Evolutionary conservation across 768 basidiomycete genomes (phyloP).

Genomic region (Termitomyces sp.): DNA sequence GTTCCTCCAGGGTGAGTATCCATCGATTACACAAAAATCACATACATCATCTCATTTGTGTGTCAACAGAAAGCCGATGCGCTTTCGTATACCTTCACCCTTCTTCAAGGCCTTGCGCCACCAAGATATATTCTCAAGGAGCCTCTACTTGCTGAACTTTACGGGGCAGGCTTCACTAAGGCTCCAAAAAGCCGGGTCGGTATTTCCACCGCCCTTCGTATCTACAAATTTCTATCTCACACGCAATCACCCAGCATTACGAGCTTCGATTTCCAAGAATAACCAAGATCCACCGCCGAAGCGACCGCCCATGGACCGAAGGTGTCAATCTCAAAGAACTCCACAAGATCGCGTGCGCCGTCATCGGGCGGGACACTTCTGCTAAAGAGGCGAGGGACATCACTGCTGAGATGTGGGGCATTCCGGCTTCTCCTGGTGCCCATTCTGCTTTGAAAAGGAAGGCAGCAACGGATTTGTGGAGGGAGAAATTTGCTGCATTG

Average conservation of each 20-base stretch:
- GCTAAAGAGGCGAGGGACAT: constrained; percentile 50
- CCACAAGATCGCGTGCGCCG: constrained; percentile 51
- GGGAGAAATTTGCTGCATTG: constrained; percentile 31
- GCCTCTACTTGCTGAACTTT: constrained; percentile 70
- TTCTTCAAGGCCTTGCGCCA: constrained; percentile 42
- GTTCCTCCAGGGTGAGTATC: constrained; percentile 18
- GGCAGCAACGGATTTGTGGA: constrained; percentile 36
- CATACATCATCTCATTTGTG: not conserved
- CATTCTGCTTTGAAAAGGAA: constrained; percentile 36
- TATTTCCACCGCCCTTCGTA: not conserved
- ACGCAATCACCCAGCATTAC: constrained; percentile 53
- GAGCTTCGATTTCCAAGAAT: constrained; percentile 83
- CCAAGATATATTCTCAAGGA: constrained; percentile 56
- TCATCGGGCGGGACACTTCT: constrained; percentile 48
- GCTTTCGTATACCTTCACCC: constrained; percentile 52
- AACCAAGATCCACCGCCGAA: constrained; percentile 57
- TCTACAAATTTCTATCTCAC: not conserved
- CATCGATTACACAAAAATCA: not conserved
- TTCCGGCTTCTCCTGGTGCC: constrained; percentile 34
- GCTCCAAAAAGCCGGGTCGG: constrained; percentile 50
- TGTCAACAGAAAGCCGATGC: not conserved
- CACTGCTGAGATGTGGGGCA: constrained; percentile 31
- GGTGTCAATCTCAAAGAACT: constrained; percentile 45
- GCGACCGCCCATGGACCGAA: constrained; percentile 66
- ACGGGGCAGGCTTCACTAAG: constrained; percentile 83